Conservation (phyloP, 2,329 filamentous ascomycete species). For the Phoma sp. region DNA sequence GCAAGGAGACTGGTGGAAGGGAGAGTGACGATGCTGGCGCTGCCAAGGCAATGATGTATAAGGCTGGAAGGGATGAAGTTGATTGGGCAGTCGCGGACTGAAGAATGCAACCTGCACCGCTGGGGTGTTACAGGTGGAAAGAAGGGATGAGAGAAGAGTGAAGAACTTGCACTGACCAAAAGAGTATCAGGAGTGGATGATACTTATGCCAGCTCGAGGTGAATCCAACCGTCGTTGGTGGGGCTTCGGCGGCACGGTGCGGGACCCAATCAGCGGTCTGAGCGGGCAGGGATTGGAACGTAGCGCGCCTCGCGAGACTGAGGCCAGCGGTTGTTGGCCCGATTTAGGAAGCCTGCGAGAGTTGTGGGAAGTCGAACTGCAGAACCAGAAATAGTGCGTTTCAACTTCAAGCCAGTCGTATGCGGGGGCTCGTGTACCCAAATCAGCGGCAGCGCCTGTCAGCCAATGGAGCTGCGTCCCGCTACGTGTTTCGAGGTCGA, state of each 20-base stretch:
- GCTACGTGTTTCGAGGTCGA: slow-evolving; percentile 42
- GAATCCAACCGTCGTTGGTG: slow-evolving; percentile 33
- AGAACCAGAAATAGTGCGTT: slow-evolving; percentile 44
- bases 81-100: slow-evolving; percentile 26
- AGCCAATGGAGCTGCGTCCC: slow-evolving; percentile 39
- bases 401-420: slow-evolving; percentile 32
- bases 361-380: slow-evolving; percentile 39
- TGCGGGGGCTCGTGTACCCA: slow-evolving; percentile 15
- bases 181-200: slow-evolving; percentile 30
- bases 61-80: slow-evolving; percentile 26
- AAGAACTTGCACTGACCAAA: slow-evolving; percentile 41
- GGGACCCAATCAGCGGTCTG: slow-evolving; percentile 38
- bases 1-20: slow-evolving; percentile 29
- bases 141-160: slow-evolving; percentile 32
- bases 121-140: slow-evolving; percentile 34
- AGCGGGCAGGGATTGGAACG: slow-evolving; percentile 25
- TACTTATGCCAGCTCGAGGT: slow-evolving; percentile 41
- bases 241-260: slow-evolving; percentile 32
- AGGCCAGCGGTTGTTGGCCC: slow-evolving; percentile 42
- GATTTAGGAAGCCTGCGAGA: slow-evolving; percentile 30
- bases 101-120: slow-evolving; percentile 37
- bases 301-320: slow-evolving; percentile 40
- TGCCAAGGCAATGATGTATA: slow-evolving; percentile 30
- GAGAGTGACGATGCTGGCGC: slow-evolving; percentile 35
- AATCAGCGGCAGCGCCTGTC: slow-evolving; percentile 32